Evolutionary conservation across 352 stramenopile genomes (phyloP), one percentile per base, ranked within the genome.

Genomic region (Phytopythium aichiense): DNA sequence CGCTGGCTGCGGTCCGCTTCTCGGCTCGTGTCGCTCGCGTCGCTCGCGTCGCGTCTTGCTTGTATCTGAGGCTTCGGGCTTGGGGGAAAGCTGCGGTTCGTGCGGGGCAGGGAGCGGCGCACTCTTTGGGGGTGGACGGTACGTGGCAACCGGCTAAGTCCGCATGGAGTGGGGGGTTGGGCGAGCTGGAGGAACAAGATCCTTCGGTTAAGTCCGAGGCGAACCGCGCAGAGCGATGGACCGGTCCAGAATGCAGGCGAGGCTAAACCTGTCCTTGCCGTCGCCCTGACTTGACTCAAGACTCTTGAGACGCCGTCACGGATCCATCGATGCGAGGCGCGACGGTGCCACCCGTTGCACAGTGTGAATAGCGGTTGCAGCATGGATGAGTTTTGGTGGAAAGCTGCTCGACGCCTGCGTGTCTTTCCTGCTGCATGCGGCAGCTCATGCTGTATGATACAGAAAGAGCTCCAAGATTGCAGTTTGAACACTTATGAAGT

Each of bases 11-110:
- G 40, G 64, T 33, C 52, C 56, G 45, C 42, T 59, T 38, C 30
- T 57, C 66, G 31, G 53, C 64, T 65, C 38, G 60, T 65, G 40
- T 48, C 42, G 22, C 49, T 56, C 49, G 48, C 15, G 40, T 48
- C 42, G 22, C 49, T 56, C 49, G 48, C 15, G n/a, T n/a, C 56
- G 64, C 49, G 46, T 65, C 63, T 48, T 66, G 48, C 60, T 48
- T 66, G 48, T 68, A 33, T 53, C 50, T 62, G 58, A 54, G 63
- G 58, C 38, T 37, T 54, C 35, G 35, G 15, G 35, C 51, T 43
- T 49, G 57, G 43, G 57, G 45, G 30, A 51, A 33, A 37, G 23
- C 33, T 56, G 50, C 50, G 30, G 50, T 55, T 63, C 56, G 42
- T 25, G 23, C 12, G 22, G 22, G 22, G 20, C 18, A 23, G 28